Base-by-base conservation (phyloP, 2,329 filamentous ascomycete species). In the Endoconidiophora polonica region DNA sequence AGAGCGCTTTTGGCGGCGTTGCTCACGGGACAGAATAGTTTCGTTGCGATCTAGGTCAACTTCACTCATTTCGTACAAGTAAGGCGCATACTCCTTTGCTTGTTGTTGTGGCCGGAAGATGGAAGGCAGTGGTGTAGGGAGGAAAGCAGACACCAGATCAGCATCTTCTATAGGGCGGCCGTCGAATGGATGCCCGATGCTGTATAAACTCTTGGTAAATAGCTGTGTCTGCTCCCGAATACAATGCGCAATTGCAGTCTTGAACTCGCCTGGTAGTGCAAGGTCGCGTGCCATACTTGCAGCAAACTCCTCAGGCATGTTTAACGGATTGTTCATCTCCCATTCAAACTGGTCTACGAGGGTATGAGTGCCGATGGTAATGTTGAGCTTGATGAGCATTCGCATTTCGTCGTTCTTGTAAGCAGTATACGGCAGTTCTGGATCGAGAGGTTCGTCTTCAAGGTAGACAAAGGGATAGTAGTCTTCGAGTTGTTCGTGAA, bases 381-480 rank as follows among this genome's bases (percentile, higher is more conserved):
- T 94, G 65, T 96, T 95, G 46, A 98, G 73, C 65, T 95, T 96
- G 65, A 98, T 79, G 41, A 94, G 69, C 57, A 98, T 84, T 46
- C 91, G 83, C 90, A 98, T 95, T 68, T 98, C 91, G 62, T 98
- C 91, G 61, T 98, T 94, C 66, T 96, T 96, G 69, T 95, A 94
- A 5, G 91, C 88, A 38, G 76, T 81, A 62, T 96, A 96, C 0
- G 90, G 88, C 10, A 93, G 71, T 60, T 91, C 83, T 1, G 87
- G 84, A 59, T 98, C 90, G 44, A 95, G 71, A 1, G 90, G 78
- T 58, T 94, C 86, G 58, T 96, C 90, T 57, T 93, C 82, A 45
- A 90, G 83, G 61, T 80, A 91, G 22, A 91, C 80, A 58, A 94
- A 86, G 4, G 91, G 91, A 61, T 94, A 94, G 62, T 86, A 96